Evolutionary conservation across 2,329 filamentous ascomycete genomes (phyloP).

Genomic region (Colletotrichum theobromicola): DNA sequence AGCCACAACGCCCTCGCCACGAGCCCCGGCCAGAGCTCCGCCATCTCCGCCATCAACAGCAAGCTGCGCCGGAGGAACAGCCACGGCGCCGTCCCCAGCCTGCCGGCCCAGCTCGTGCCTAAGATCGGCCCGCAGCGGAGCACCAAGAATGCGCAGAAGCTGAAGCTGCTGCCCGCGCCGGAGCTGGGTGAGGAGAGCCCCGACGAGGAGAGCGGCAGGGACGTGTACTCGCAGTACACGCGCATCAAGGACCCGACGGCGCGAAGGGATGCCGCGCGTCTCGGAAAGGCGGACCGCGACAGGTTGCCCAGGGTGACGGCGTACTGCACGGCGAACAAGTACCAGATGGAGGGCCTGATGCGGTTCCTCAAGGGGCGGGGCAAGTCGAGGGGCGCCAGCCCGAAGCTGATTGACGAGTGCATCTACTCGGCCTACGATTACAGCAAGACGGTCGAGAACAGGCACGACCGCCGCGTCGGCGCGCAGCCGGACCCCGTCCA

Average conservation of each 20-base stretch:
- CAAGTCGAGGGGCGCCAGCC: conserved; percentile 78
- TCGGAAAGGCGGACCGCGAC: conserved; percentile 92
- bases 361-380: conserved; percentile 86
- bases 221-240: conserved; percentile 98
- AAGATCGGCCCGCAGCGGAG: conserved; percentile 96
- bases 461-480: conserved; percentile 30
- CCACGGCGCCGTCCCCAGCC: conserved; percentile 59
- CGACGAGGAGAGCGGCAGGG: conserved; percentile 90
- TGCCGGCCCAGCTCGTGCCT: conserved; percentile 41
- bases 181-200: conserved; percentile 76
- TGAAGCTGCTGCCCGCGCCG: conserved; percentile 94
- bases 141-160: conserved; percentile 93
- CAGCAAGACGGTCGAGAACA: conserved; percentile 50
- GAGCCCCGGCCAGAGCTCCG: conserved; percentile 44
- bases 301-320: conserved; percentile 90
- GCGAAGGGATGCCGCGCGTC: conserved; percentile 84
- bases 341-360: conserved; percentile 88
- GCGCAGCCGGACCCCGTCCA: conserved; percentile 42
- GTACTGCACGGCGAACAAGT: conserved; percentile 93
- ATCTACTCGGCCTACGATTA: conserved; percentile 96
- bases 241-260: conserved; percentile 97
- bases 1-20: conserved; percentile 36
- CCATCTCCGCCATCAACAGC: conserved; percentile 82
- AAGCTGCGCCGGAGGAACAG: conserved; percentile 88
- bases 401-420: conserved; percentile 96